Evolutionary conservation across 2,329 filamentous ascomycete genomes (phyloP).

Genomic region (Salinomyces thailandicus): DNA sequence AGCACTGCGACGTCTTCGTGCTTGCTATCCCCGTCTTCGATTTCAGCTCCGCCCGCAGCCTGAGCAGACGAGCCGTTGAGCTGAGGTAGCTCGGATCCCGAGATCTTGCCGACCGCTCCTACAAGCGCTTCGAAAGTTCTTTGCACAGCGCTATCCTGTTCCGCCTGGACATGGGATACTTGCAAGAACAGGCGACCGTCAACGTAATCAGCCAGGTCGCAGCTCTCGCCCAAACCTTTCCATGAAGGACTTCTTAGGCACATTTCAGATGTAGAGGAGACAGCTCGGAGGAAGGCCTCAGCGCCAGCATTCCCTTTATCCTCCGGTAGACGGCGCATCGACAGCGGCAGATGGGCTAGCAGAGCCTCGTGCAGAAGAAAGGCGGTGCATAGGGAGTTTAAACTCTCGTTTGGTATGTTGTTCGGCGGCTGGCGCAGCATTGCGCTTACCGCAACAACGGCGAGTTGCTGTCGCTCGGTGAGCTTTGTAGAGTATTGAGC

Average conservation of each 20-base stretch:
- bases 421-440: constrained; percentile 9
- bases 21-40: neutral
- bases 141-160: constrained; percentile 10
- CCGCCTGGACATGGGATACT: constrained; percentile 6
- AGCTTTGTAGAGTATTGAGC: constrained; percentile 5
- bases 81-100: neutral
- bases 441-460: constrained; percentile 16
- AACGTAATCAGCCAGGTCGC: constrained; percentile 45
- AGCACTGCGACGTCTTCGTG: constrained; percentile 26
- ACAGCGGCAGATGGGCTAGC: constrained; percentile 20
- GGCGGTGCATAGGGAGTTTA: constrained; percentile 10
- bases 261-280: constrained; percentile 28
- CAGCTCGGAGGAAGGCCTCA: constrained; percentile 18
- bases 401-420: constrained; percentile 2
- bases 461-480: constrained; percentile 19
- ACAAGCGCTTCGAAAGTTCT: constrained; percentile 15
- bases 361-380: constrained; percentile 24
- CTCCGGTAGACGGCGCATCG: constrained; percentile 18
- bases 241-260: constrained; percentile 31
- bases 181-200: constrained; percentile 43
- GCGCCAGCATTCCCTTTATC: constrained; percentile 5
- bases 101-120: constrained; percentile 12
- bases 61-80: neutral
- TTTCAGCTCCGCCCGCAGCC: constrained; percentile 2
- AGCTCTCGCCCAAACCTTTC: constrained; percentile 24